Percentiles rank a stretch among this genome's conserved stretches.
These are phyloP conservation scores for Ascochyta clinopodiicola DNA, from an alignment of 2,329 filamentous ascomycete genomes.

Conservation along the genomic window DNA sequence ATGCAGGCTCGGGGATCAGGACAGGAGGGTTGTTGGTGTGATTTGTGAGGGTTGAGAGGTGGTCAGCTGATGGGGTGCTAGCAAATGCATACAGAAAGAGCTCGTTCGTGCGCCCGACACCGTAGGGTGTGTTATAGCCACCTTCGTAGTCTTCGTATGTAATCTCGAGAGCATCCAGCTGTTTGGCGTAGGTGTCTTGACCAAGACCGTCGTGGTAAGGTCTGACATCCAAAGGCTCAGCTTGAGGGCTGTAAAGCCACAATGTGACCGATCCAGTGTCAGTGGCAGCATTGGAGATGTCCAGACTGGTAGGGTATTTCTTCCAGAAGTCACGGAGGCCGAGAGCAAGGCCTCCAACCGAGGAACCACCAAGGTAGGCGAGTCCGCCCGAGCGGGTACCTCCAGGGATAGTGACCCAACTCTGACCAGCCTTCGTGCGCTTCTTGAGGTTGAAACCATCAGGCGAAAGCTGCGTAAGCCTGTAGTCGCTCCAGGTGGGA, in stretches of 20 bases:
- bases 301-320: conserved; percentile 65
- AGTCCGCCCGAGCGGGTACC: conserved; percentile 63
- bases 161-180: conserved; percentile 66
- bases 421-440: conserved; percentile 63
- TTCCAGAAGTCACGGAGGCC: conserved; percentile 69
- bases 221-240: conserved; percentile 62
- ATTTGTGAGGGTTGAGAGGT: conserved; percentile 53
- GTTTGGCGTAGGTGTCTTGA: conserved; percentile 61
- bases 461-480: conserved; percentile 62
- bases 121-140: conserved; percentile 63
- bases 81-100: conserved; percentile 62
- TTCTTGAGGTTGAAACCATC: conserved; percentile 69
- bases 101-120: conserved; percentile 65
- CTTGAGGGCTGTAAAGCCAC: conserved; percentile 67
- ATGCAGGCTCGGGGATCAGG: conserved; percentile 56
- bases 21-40: conserved; percentile 61
- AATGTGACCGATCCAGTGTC: conserved; percentile 62
- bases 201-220: conserved; percentile 66
- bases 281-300: conserved; percentile 59
- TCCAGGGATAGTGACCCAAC: conserved; percentile 65
- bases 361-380: conserved; percentile 65
- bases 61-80: conserved; percentile 58
- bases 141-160: conserved; percentile 69
- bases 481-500: conserved; percentile 65
- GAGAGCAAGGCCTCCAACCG: conserved; percentile 64